Evolutionary conservation across 2,329 filamentous ascomycete genomes (phyloP), one percentile per base, ranked within the genome.

Genomic region (Conoideocrella luteorostrata): DNA sequence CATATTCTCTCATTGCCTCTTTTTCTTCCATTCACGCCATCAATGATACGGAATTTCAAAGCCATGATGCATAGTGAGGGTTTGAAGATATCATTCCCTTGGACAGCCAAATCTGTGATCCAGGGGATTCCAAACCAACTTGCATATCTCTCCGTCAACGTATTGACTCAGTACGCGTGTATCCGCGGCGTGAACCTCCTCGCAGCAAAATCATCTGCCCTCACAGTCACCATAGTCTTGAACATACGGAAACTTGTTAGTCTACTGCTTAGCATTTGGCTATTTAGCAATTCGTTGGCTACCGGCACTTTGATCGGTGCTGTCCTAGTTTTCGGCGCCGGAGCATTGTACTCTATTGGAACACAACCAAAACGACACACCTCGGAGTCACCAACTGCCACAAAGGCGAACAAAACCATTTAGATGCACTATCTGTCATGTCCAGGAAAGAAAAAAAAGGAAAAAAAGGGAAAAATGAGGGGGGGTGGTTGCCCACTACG

Each of bases 181-280:
- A 97, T 98, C 50, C 86, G 90, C 3, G 93, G 93, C 2, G 93
- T 98, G 45, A 97, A 97, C 54, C 76, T 95, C n/a, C 74, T 98
- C 4, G 90, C 88, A 2, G 87, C 91, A 1, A 84, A 84, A 43
- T 88, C 88, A 4, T 91, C 90, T 4, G 94, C 93, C 0, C 75
- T 98, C 44, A 97, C 93, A 0, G 93, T 98, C 20, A 96, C 91
- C 2, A 95, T 98, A 55, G 89, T 97, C 38, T 73, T 98, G 47
- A 98, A 97, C 61, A 86, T 98, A 47, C 79, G 93, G 54, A 98
- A 98, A 66, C 72, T 98, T 17, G 84, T 95, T 44, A 96, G 90
- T 56, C 76, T 97, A 48, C 69, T 97, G 49, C 64, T 97, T 46
- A 96, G 90, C 55, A 94, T 97, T 47, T 91, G 89, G 77, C 65